phyloP scores from a whole-genome alignment of 2,329 filamentous ascomycete genomes.

The Lasiodiplodia citricola region DNA sequence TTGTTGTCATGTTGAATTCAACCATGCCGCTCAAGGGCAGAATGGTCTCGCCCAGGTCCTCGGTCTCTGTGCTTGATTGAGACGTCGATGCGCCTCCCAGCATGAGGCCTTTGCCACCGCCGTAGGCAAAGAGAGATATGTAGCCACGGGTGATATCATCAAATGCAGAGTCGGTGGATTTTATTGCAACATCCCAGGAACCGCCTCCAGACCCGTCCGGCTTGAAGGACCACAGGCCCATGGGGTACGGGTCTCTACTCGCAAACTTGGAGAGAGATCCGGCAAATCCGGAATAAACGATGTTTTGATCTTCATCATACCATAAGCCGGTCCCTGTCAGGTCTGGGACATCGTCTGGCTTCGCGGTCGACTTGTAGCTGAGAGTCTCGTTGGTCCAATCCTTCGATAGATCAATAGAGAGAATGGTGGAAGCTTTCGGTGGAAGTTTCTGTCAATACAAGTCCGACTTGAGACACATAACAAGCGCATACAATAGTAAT shows the following conservation, averaged over 20 bases:
- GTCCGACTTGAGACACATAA: not conserved
- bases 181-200: conserved; percentile 16
- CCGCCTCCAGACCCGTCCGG: conserved; percentile 18
- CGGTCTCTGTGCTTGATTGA: not conserved
- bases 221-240: conserved; percentile 26
- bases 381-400: conserved; percentile 28
- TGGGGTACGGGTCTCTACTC: not conserved
- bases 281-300: conserved; percentile 25
- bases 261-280: conserved; percentile 23
- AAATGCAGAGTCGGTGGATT: conserved; percentile 7
- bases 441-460: not conserved
- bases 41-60: conserved; percentile 2
- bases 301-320: conserved; percentile 17
- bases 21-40: not conserved
- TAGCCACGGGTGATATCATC: conserved; percentile 8
- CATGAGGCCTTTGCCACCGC: not conserved
- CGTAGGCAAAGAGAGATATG: not conserved
- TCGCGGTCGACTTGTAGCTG: not conserved
- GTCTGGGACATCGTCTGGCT: not conserved
- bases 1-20: conserved; percentile 2
- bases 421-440: conserved; percentile 20
- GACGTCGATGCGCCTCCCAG: not conserved
- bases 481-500: not conserved
- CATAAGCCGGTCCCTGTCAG: conserved; percentile 22
- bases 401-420: conserved; percentile 27